Percentiles rank a stretch among this genome's conserved stretches.
Conservation (phyloP, 2,329 filamentous ascomycete species). For the Zelopaecilomyces penicillatus region DNA sequence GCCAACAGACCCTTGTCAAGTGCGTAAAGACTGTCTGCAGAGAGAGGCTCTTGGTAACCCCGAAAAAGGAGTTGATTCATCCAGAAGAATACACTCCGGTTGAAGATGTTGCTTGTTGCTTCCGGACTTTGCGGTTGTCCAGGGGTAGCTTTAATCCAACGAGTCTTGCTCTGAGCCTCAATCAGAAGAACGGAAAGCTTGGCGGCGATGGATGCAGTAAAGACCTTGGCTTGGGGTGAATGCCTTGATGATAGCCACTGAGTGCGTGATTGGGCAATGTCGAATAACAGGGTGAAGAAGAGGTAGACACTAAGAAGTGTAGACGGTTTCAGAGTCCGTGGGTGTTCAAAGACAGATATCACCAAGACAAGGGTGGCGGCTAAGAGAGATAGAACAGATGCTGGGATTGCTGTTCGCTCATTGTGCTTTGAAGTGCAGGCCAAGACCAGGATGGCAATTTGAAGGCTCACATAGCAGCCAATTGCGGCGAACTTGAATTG, state of each 20-base stretch:
- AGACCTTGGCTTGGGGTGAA: background rate
- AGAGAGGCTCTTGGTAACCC: background rate
- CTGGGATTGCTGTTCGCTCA: background rate
- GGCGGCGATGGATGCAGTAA: background rate
- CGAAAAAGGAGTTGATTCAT: background rate
- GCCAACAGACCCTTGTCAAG: background rate
- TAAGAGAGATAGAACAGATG: background rate
- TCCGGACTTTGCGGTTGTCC: background rate
- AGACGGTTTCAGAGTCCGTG: conserved; percentile 1
- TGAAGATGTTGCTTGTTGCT: background rate
- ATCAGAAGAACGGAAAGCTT: background rate
- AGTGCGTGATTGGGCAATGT: background rate
- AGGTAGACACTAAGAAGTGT: background rate
- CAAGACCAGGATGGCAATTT: no score
- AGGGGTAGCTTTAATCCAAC: background rate
- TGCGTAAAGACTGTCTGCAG: background rate
- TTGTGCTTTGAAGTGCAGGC: background rate
- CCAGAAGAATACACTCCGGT: background rate
- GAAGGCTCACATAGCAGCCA: no score
- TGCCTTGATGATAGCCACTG: background rate
- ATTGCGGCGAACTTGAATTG: no score
- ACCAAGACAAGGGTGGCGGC: background rate
- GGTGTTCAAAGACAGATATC: conserved; percentile 1
- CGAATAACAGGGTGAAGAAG: background rate
- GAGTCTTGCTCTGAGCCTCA: conserved; percentile 1